Base-by-base conservation (phyloP, 1,284 basidiomycete species). In the Pyrrhoderma noxium region DNA sequence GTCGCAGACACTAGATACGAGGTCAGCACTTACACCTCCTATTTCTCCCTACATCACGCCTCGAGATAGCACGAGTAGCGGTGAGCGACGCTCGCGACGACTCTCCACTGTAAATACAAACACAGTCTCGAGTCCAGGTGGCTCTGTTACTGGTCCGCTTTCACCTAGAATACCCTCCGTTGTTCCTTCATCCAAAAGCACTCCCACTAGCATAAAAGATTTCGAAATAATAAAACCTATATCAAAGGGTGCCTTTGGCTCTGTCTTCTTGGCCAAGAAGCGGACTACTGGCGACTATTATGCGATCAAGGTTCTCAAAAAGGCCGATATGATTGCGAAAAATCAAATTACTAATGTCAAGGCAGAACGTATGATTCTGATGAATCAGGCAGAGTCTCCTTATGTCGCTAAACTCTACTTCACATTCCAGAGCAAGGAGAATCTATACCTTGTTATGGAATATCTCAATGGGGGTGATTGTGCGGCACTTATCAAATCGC, bases 331-430 rank as follows among this genome's bases (percentile, higher is more conserved):
- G 96, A 98, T 99, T 64, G 93, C 96, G 44, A 99, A 99, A 79
- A 99, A 99, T 72, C 96, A 99, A 69, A 96, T 99, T 68, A 99
- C 96, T 51, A 99, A 99, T 64, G 95, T 99, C 67, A 99, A 98
- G 71, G 96, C 96, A 2, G 96, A 99, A 71, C 81, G 96, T 52
- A 98, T 95, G 82, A 99, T 99, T 63, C 77, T 99, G 59, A 99
- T 99, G 96, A 95, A 93, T 65, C 95, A 99, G 67, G 90, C 96
- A 0, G 93, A 97, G 68, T 97, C 94, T 9, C 94, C 96, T n/a
- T 98, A 99, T 71, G 95, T 99, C 43, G 93, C 94, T 25, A 95
- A 97, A 70, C 75, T 99, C 31, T 99, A 91, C 73, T 99, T 96
- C 70, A 98, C 96, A 34, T 99, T 99, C 75, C 96, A 99, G 71